These are phyloP conservation scores for Alternaria sp. DNA, from an alignment of 2,329 filamentous ascomycete genomes.

Conservation along the genomic window DNA sequence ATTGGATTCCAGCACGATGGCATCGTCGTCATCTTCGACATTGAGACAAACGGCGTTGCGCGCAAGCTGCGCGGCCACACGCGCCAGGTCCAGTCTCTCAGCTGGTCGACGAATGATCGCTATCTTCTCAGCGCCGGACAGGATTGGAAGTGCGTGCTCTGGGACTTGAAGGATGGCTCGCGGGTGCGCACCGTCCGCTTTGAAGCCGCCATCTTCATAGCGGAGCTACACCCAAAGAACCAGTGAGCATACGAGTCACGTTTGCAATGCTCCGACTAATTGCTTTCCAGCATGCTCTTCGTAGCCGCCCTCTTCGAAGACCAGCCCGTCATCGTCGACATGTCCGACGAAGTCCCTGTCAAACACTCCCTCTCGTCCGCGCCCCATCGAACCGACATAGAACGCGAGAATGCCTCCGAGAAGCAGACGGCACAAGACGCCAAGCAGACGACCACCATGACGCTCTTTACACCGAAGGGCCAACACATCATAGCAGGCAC, in stretches of 20 bases:
- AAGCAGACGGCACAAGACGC: conserved; percentile 91
- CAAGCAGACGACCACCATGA: conserved; percentile 92
- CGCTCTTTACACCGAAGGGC: conserved; percentile 83
- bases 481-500: conserved; percentile 92
- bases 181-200: conserved; percentile 86
- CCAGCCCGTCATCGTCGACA: conserved; percentile 85
- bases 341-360: conserved; percentile 70
- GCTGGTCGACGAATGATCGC: conserved; percentile 90
- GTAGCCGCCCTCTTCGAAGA: conserved; percentile 94
- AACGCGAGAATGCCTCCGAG: conserved; percentile 75
- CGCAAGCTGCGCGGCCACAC: conserved; percentile 93
- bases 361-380: conserved; percentile 82
- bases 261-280: conserved; percentile 7
- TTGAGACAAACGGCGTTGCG: conserved; percentile 96
- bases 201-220: conserved; percentile 91
- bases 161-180: conserved; percentile 80
- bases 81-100: conserved; percentile 89
- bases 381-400: conserved; percentile 74
- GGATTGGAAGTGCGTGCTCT: conserved; percentile 95
- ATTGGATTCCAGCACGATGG: conserved; percentile 69
- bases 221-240: conserved; percentile 90
- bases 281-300: conserved; percentile 70
- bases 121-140: conserved; percentile 93
- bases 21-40: conserved; percentile 93
- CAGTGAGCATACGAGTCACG: conserved; percentile 62